phyloP scores from a whole-genome alignment of 176 grass and related monocot genomes.

The Oryza punctata region DNA sequence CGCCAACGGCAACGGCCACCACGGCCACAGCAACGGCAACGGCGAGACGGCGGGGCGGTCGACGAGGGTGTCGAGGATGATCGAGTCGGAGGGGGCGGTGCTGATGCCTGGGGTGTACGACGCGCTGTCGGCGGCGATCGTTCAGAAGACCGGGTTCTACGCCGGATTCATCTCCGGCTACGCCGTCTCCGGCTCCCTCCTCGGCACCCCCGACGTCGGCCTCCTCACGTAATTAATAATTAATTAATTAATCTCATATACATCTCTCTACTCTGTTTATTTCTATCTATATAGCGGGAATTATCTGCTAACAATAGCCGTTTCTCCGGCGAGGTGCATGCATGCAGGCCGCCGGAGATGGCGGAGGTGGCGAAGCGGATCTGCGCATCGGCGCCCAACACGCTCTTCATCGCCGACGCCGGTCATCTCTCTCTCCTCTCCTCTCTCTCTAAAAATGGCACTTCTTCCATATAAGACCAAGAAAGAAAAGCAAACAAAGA shows the following conservation, averaged over 20 bases:
- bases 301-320: no score
- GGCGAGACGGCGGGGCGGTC: not conserved
- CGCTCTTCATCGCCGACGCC: conserved; percentile 45
- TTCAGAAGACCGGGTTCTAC: conserved; percentile 43
- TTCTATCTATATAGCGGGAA: no score
- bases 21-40: not conserved
- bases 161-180: conserved; percentile 53
- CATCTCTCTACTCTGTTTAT: no score
- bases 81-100: conserved; percentile 45
- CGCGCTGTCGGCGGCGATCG: conserved; percentile 54
- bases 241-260: no score
- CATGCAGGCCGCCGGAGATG: conserved; percentile 52
- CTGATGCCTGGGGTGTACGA: conserved; percentile 46
- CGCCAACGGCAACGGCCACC: not conserved
- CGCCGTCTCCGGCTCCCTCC: conserved; percentile 41
- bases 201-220: conserved; percentile 54
- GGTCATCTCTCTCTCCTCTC: conserved; percentile 16
- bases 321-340: not conserved
- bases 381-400: conserved; percentile 15
- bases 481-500: not conserved
- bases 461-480: not conserved
- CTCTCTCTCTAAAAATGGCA: not conserved
- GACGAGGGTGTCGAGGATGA: conserved; percentile 39
- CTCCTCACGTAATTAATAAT: conserved; percentile 34
- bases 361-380: conserved; percentile 44